phyloP scores from a whole-genome alignment of 2,329 filamentous ascomycete genomes.

The Talaromyces islandicus region DNA sequence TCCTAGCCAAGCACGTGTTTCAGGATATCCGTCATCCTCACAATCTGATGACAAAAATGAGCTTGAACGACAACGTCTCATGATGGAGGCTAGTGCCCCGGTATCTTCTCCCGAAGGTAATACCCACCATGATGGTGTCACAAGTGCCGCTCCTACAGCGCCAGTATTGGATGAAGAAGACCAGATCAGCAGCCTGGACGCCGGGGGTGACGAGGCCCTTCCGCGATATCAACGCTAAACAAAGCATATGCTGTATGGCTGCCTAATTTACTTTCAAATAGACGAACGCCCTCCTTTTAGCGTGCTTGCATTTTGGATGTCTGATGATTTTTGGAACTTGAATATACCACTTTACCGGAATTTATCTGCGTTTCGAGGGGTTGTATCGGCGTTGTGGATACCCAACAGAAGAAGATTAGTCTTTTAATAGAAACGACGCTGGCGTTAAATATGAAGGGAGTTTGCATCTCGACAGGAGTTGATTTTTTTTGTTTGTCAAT shows the following conservation, averaged over 20 bases:
- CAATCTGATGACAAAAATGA: conserved; percentile 70
- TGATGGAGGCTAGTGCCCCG: conserved; percentile 60
- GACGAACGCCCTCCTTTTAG: not conserved
- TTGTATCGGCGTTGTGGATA: conserved; percentile 1
- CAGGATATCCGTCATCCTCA: conserved; percentile 30
- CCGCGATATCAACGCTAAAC: conserved; percentile 39
- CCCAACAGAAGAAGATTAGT: not conserved
- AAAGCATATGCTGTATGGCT: not conserved
- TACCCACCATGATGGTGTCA: not conserved
- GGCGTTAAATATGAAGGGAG: not conserved
- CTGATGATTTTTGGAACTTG: conserved; percentile 1
- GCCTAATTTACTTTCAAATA: not conserved
- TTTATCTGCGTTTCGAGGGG: not conserved
- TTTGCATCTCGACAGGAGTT: not conserved
- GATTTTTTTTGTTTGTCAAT: not conserved
- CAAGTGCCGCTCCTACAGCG: conserved; percentile 44
- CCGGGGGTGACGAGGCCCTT: conserved; percentile 34
- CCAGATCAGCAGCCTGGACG: conserved; percentile 34
- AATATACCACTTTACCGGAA: conserved; percentile 9
- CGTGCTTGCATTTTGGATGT: conserved; percentile 2
- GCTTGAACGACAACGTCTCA: conserved; percentile 60
- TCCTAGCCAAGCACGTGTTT: conserved; percentile 34
- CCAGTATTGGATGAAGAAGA: conserved; percentile 54
- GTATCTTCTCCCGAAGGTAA: conserved; percentile 18
- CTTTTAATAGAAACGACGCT: not conserved